These are phyloP conservation scores for Tylopilus sp. DNA, from an alignment of 768 basidiomycete species.

Conservation along the genomic window DNA sequence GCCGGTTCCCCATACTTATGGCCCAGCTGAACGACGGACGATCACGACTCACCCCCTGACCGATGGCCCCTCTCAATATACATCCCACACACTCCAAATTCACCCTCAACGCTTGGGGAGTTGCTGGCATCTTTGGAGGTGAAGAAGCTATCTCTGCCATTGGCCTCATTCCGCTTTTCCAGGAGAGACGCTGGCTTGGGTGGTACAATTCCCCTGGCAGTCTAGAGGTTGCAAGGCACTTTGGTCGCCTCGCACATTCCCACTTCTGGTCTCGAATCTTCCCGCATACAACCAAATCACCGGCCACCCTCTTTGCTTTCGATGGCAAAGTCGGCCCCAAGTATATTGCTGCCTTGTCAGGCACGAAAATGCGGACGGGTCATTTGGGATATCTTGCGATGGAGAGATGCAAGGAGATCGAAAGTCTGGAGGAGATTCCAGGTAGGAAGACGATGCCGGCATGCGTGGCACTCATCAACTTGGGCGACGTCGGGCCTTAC, in stretches of 20 bases:
- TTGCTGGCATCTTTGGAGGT: slow-evolving; percentile 36
- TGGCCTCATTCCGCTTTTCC: slow-evolving; percentile 26
- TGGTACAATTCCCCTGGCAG: slow-evolving; percentile 37
- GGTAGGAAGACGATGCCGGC: slow-evolving; percentile 14
- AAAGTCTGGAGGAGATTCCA: too few species aligned
- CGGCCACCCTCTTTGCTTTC: slow-evolving; percentile 21
- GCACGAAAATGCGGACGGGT: slow-evolving; percentile 26
- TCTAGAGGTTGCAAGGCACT: slow-evolving; percentile 26
- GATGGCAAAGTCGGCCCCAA: slow-evolving; percentile 26
- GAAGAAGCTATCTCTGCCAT: slow-evolving; percentile 32
- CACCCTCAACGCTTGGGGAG: slow-evolving; percentile 25
- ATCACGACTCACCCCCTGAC: not conserved
- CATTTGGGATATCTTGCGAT: slow-evolving; percentile 27
- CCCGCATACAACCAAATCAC: slow-evolving; percentile 20
- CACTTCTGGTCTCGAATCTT: slow-evolving; percentile 25
- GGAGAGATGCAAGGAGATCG: slow-evolving; percentile 13
- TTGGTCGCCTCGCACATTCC: slow-evolving; percentile 26
- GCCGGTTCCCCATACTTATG: not conserved
- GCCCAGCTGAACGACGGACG: not conserved
- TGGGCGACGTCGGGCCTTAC: slow-evolving; percentile 5
- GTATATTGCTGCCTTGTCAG: slow-evolving; percentile 26
- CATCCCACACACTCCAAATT: slow-evolving; percentile 12
- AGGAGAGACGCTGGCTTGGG: slow-evolving; percentile 30
- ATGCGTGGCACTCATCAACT: slow-evolving; percentile 20
- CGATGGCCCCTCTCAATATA: slow-evolving; percentile 14